These are phyloP conservation scores for Metschnikowia henanensis DNA, from an alignment of 805 yeast genomes.

Conservation along the genomic window DNA sequence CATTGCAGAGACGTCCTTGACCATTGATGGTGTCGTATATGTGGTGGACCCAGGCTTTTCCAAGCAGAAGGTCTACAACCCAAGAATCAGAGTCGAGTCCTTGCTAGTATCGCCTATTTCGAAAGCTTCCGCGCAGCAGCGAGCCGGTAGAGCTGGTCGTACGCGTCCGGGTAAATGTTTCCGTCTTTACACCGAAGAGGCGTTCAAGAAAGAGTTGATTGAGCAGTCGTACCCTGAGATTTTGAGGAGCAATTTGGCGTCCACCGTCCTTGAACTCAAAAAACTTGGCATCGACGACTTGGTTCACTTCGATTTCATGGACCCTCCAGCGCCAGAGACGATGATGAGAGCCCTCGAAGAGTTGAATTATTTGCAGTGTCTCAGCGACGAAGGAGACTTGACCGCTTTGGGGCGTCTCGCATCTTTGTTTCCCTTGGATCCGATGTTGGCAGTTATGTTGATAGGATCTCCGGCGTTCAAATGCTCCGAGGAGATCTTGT, in stretches of 20 bases:
- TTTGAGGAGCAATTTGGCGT: conserved; percentile 92
- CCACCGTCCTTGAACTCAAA: conserved; percentile 94
- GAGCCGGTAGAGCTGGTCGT: conserved; percentile 97
- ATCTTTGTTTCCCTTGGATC: conserved; percentile 91
- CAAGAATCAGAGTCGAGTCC: conserved; percentile 87
- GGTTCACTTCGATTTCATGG: conserved; percentile 92
- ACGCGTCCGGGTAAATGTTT: conserved; percentile 99
- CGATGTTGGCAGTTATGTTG: conserved; percentile 89
- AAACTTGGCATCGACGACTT: conserved; percentile 94
- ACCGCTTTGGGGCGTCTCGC: conserved; percentile 82
- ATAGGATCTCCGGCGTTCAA: conserved; percentile 84
- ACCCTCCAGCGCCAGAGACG: conserved; percentile 73
- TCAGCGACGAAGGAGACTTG: too few relatives aligned
- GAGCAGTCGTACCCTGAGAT: conserved; percentile 85
- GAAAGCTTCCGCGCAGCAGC: conserved; percentile 93
- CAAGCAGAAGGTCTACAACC: conserved; percentile 82
- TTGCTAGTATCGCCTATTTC: conserved; percentile 91
- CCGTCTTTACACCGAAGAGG: conserved; percentile 89
- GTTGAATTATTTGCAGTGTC: conserved; percentile 59
- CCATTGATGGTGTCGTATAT: conserved; percentile 93
- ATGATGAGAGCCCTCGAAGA: conserved; percentile 66
- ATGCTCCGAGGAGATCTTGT: conserved; percentile 83
- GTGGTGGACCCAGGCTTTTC: conserved; percentile 96
- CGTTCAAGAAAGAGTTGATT: conserved; percentile 86
- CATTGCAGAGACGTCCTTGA: conserved; percentile 96